Evolutionary conservation across 139 green algal species (phyloP).

Genomic region (Zygnema cylindricum): DNA sequence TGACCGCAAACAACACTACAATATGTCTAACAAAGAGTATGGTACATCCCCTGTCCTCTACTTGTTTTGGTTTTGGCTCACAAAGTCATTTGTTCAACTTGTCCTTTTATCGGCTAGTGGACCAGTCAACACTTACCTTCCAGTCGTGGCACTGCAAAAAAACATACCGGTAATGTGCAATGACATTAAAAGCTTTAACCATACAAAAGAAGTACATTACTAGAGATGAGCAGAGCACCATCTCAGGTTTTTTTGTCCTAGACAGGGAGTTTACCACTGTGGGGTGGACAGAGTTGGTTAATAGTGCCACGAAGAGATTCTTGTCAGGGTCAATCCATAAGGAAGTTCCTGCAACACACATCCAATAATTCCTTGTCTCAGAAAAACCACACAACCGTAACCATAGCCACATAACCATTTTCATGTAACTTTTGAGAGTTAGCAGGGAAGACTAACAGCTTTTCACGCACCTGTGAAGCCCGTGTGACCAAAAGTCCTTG

Average conservation of each 20-base stretch:
- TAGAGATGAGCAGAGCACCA: neutral
- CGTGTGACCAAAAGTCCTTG: slow-evolving; percentile 61
- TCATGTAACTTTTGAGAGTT: neutral
- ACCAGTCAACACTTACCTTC: neutral
- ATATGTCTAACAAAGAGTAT: too few species aligned
- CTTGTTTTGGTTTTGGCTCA: too few species aligned
- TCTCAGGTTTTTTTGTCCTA: neutral
- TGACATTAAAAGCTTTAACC: neutral
- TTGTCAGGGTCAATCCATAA: slow-evolving; percentile 66
- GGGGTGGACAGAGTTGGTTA: slow-evolving; percentile 65
- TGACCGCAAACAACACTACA: too few species aligned
- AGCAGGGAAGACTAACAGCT: neutral
- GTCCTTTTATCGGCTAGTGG: neutral
- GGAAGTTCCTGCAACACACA: slow-evolving; percentile 53
- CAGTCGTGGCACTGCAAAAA: neutral
- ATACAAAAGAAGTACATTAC: neutral
- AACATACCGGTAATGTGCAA: neutral
- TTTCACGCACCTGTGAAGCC: slow-evolving; percentile 58
- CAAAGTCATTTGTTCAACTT: too few species aligned
- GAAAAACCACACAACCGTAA: neutral
- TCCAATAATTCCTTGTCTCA: too few species aligned
- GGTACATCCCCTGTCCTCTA: too few species aligned
- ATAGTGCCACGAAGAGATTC: slow-evolving; percentile 61
- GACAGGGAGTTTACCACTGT: slow-evolving; percentile 32
- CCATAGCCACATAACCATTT: neutral